phyloP scores from a whole-genome alignment of 139 green algal species.

The Chlamydomonas sp. region DNA sequence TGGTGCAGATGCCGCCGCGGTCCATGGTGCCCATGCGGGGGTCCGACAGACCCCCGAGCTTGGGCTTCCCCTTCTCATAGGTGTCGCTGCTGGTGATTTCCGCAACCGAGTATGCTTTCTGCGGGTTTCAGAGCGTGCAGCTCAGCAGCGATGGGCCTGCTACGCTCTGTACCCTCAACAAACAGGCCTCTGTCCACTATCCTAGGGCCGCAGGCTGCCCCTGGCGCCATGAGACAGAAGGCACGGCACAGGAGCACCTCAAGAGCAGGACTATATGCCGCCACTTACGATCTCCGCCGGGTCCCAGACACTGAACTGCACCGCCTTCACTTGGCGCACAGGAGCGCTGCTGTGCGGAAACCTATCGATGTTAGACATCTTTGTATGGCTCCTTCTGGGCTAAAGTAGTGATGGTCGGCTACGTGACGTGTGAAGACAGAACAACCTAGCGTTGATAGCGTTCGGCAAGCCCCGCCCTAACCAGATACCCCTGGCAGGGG shows the following conservation, averaged over 20 bases:
- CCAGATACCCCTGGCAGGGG: too few relatives aligned
- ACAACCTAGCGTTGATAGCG: too few relatives aligned
- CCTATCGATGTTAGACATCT: conserved; percentile 63
- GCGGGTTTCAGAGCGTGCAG: conserved; percentile 5
- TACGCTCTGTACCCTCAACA: neutral
- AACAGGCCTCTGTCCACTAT: too few relatives aligned
- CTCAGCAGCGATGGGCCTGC: neutral
- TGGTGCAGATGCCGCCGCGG: conserved; percentile 77
- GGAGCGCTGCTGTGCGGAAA: conserved; percentile 80
- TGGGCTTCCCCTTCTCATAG: conserved; percentile 92
- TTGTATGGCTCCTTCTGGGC: neutral
- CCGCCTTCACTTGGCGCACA: conserved; percentile 83
- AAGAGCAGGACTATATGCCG: neutral
- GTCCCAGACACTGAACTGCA: conserved; percentile 97
- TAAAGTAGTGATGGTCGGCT: neutral
- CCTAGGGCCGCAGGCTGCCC: too few relatives aligned
- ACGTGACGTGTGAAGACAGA: neutral
- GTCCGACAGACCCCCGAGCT: conserved; percentile 91
- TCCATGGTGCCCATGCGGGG: conserved; percentile 95
- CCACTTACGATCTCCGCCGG: conserved; percentile 96
- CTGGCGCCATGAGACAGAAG: too few relatives aligned
- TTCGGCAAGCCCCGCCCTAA: too few relatives aligned
- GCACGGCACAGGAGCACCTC: too few relatives aligned
- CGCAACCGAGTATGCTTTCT: conserved; percentile 91
- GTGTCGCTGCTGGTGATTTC: conserved; percentile 86